Conservation (phyloP, 768 basidiomycete species). For the Lepiota brunneoincarnata region DNA sequence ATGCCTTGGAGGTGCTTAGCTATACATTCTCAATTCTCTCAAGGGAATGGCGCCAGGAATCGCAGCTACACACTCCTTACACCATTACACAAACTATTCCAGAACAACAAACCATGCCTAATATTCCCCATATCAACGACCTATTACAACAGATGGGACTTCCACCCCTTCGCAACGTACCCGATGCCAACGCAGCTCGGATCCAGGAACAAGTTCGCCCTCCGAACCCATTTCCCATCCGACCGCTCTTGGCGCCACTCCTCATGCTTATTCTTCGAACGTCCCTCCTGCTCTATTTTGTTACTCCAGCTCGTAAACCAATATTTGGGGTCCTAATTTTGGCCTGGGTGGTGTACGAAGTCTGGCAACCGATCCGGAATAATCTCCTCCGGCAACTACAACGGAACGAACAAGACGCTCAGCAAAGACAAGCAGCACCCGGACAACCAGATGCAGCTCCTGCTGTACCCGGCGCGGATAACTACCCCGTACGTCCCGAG, state of each 20-base stretch:
- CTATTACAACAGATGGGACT: conserved; percentile 66
- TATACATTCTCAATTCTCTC: conserved; percentile 51
- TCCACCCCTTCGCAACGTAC: conserved; percentile 41
- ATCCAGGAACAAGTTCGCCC: conserved; percentile 27
- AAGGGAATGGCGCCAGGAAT: conserved; percentile 22
- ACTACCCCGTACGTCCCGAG: conserved; percentile 21
- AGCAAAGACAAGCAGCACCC: conserved; percentile 8
- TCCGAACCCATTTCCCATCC: conserved; percentile 48
- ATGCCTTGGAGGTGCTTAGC: conserved; percentile 63
- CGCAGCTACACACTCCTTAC: conserved; percentile 11
- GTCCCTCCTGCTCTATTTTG: conserved; percentile 68
- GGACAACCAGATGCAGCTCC: conserved; percentile 6
- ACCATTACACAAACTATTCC: conserved; percentile 19
- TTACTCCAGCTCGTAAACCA: conserved; percentile 72
- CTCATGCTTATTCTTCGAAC: conserved; percentile 69
- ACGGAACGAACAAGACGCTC: conserved; percentile 14
- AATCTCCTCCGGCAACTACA: conserved; percentile 31
- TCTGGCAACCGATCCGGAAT: conserved; percentile 65
- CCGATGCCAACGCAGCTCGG: conserved; percentile 28
- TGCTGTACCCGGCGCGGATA: conserved; percentile 18
- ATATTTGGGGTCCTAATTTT: conserved; percentile 63
- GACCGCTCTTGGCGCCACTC: conserved; percentile 66
- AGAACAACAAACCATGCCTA: conserved; percentile 27
- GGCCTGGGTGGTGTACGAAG: conserved; percentile 73
- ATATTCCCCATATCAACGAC: conserved; percentile 54